A percentile compares a stretch with the other conserved stretches of the same genome.
Evolutionary conservation across 306 rosid species (phyloP).

Genomic region (Aeschynomene evenia): DNA sequence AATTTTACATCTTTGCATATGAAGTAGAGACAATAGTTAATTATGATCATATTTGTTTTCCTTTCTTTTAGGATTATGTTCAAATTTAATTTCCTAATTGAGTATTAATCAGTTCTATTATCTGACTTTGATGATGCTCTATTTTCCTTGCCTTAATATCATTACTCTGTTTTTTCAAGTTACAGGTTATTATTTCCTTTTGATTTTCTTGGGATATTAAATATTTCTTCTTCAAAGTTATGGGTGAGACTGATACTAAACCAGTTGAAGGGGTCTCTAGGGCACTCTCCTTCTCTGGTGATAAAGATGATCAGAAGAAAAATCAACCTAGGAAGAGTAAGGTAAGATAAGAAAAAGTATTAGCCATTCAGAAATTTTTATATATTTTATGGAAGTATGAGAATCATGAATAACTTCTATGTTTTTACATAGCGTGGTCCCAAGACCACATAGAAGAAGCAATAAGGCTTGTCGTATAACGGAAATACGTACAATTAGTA

Average conservation of each 20-base stretch:
- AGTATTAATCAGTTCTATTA: neutral
- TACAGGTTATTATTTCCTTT: neutral
- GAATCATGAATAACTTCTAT: too few species aligned
- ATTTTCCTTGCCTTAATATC: neutral
- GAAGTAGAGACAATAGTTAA: too few species aligned
- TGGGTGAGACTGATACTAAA: conserved; percentile 48
- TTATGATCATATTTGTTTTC: neutral
- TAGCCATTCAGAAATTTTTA: neutral
- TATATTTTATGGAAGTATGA: neutral
- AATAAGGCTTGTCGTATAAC: too few species aligned
- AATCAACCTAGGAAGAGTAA: conserved; percentile 4
- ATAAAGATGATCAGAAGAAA: conserved; percentile 41
- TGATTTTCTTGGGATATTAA: neutral
- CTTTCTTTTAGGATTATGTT: neutral
- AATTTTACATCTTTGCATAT: too few species aligned
- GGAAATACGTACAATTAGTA: too few species aligned
- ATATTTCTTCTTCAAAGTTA: neutral
- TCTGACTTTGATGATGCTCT: neutral
- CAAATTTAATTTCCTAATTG: neutral
- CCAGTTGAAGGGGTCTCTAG: conserved; percentile 35
- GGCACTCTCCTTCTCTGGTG: conserved; percentile 47
- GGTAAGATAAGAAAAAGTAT: conserved; percentile 41
- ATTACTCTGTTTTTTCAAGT: neutral
- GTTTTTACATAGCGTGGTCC: too few species aligned
- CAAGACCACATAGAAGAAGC: too few species aligned